These are phyloP conservation scores for Sarcomyxa edulis DNA, from an alignment of 768 basidiomycete genomes.

Conservation along the genomic window DNA sequence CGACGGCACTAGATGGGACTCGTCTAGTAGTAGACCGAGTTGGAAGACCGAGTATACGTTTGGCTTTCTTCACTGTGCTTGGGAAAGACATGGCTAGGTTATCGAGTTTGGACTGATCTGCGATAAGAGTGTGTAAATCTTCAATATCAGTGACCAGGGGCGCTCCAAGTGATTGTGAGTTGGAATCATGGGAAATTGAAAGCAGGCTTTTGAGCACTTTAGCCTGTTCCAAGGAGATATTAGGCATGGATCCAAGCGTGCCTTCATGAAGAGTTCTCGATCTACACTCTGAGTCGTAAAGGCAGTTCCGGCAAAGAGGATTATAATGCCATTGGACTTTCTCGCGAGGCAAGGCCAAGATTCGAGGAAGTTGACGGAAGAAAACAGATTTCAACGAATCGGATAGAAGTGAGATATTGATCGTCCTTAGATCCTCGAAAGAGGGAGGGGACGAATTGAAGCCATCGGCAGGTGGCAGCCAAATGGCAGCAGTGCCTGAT, in stretches of 20 bases:
- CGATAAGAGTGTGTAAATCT: conserved; percentile 35
- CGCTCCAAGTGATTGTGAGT: not conserved
- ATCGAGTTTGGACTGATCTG: conserved; percentile 20
- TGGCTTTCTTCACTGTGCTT: conserved; percentile 32
- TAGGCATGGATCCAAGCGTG: conserved; percentile 38
- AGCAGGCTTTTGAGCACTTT: conserved; percentile 32
- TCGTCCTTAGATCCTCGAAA: conserved; percentile 32
- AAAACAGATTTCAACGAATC: conserved; percentile 36
- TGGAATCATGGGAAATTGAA: conserved; percentile 14
- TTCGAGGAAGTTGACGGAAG: conserved; percentile 36
- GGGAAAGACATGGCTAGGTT: conserved; percentile 25
- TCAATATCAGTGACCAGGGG: conserved; percentile 37
- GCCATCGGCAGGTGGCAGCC: conserved; percentile 38
- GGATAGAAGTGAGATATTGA: conserved; percentile 31
- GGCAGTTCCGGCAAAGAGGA: conserved; percentile 40
- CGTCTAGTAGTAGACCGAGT: conserved; percentile 13
- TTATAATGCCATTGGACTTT: conserved; percentile 45
- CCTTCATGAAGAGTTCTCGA: conserved; percentile 27
- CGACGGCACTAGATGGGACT: conserved; percentile 25
- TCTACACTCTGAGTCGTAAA: conserved; percentile 32
- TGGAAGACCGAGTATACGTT: conserved; percentile 32
- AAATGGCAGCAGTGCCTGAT: conserved; percentile 34
- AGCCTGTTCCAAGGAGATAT: conserved; percentile 43
- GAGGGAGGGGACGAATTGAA: conserved; percentile 25
- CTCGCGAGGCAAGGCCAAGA: conserved; percentile 26